A percentile compares a stretch with the other conserved stretches of the same genome.
phyloP scores from a whole-genome alignment of 805 yeast genomes.

The Sugiyamaella lignohabitans region DNA sequence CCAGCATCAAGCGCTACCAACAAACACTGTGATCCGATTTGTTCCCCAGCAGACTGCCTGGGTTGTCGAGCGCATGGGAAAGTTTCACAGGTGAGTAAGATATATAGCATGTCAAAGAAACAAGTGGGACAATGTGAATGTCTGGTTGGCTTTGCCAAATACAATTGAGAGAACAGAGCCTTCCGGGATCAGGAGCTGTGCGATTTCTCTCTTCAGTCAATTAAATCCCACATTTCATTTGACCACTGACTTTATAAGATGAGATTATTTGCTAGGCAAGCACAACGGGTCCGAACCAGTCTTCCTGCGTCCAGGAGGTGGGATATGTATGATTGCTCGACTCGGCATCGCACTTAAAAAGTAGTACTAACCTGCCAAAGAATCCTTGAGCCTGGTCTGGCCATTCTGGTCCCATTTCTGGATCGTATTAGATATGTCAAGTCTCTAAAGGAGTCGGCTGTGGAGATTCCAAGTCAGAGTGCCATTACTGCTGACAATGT shows the following conservation, averaged over 20 bases:
- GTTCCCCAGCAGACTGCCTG: conserved; percentile 90
- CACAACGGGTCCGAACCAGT: too few species aligned
- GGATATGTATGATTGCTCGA: too few species aligned
- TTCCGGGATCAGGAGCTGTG: too few species aligned
- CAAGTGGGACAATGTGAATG: neutral
- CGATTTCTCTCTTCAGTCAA: too few species aligned
- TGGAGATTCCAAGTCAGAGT: conserved; percentile 76
- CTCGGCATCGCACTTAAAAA: too few species aligned
- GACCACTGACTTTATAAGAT: too few species aligned
- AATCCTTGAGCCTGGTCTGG: conserved; percentile 69
- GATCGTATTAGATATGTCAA: conserved; percentile 79
- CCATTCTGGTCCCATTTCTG: conserved; percentile 62
- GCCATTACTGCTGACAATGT: conserved; percentile 86
- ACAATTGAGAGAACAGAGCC: too few species aligned
- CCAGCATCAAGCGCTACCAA: conserved; percentile 59
- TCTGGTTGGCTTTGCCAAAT: neutral
- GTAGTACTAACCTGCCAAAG: conserved; percentile 28
- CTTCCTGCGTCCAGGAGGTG: too few species aligned
- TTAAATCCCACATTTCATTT: too few species aligned
- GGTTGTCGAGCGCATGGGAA: conserved; percentile 89
- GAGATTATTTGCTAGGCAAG: too few species aligned
- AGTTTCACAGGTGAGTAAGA: too few species aligned
- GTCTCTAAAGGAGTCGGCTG: conserved; percentile 74
- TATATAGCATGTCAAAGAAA: too few species aligned
- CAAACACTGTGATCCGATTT: conserved; percentile 66